Evolutionary conservation across 306 rosid species (phyloP), one percentile per base, ranked within the genome.

Genomic region (Spatholobus suberectus): DNA sequence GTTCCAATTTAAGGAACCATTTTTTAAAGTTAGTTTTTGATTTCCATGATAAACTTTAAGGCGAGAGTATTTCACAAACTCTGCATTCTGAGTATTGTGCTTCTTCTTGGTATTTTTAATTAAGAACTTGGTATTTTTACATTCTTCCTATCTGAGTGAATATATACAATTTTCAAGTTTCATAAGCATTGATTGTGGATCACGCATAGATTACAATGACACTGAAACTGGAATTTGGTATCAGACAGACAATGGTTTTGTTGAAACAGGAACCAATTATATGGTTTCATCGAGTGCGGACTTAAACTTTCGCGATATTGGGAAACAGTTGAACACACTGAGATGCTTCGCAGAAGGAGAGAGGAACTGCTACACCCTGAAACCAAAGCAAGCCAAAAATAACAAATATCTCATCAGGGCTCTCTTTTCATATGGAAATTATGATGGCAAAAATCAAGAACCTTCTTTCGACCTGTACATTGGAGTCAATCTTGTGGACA

Each of bases 281-380:
- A 1, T 2, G 23, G 55, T 41, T 27, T 13, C 83, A 41, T 5
- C 46, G 17, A 4, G 0, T 4, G 8, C 6, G 4, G 0, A 23
- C 24, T 38, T 35, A 3, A 15, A 8, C 4, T 15, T 9, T 15
- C 34, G 23, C 6, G 14, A 49, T n/a, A 18, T 47, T 12, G 68
- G 54, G 41, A 81, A 6, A 18, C 83, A 34, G 12, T 61, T 83
- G 12, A 32, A 18, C 18, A 81, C 81, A 13, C 13, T 89, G 7
- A 89, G 97, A 85, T 82, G 85, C 26, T 89, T 93, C 32, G 90
- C 91, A 5, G 15, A 67, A 0, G 90, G 90, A 62, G 57, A 7
- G 6, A 84, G 78, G 63, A 92, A 87, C 38, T 93, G 97, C 79
- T 93, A 88, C 78, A 75, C 70, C 9, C 75, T 91, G 37, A 84